These are phyloP conservation scores for Pseudogymnoascus sp. DNA, from an alignment of 2,329 filamentous ascomycete species.

Conservation along the genomic window DNA sequence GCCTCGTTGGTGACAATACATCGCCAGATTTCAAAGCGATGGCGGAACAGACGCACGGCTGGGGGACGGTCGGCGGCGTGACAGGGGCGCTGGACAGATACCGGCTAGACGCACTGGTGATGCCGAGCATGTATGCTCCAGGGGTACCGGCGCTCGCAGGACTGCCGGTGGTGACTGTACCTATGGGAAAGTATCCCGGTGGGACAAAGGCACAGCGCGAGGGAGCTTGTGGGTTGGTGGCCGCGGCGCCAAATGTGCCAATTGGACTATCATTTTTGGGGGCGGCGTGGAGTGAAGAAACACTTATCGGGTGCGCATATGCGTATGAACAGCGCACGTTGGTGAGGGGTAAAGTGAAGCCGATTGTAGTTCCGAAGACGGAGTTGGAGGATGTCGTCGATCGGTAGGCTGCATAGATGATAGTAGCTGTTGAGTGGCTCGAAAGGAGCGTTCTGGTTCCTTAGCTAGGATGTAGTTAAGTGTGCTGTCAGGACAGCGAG, in stretches of 20 bases:
- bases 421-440: background rate
- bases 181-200: constrained; percentile 48
- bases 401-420: background rate
- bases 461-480: background rate
- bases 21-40: constrained; percentile 40
- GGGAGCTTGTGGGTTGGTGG: constrained; percentile 11
- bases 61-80: constrained; percentile 41
- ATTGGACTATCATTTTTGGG: constrained; percentile 59
- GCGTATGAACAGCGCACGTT: constrained; percentile 50
- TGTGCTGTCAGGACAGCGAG: background rate
- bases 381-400: constrained; percentile 39
- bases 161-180: constrained; percentile 55
- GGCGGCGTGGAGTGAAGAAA: constrained; percentile 51
- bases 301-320: constrained; percentile 58
- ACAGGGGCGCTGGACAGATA: constrained; percentile 51
- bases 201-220: constrained; percentile 31
- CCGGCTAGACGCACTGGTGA: constrained; percentile 53
- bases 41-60: background rate
- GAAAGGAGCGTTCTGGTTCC: background rate
- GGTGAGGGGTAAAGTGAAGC: constrained; percentile 39
- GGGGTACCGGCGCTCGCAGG: constrained; percentile 49
- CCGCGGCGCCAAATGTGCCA: constrained; percentile 12
- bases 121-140: constrained; percentile 46
- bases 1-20: constrained; percentile 48
- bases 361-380: constrained; percentile 41